Percentiles rank a stretch among this genome's conserved stretches.
phyloP scores from a whole-genome alignment of 805 yeast species.

The Saccharomycopsis javanensis region DNA sequence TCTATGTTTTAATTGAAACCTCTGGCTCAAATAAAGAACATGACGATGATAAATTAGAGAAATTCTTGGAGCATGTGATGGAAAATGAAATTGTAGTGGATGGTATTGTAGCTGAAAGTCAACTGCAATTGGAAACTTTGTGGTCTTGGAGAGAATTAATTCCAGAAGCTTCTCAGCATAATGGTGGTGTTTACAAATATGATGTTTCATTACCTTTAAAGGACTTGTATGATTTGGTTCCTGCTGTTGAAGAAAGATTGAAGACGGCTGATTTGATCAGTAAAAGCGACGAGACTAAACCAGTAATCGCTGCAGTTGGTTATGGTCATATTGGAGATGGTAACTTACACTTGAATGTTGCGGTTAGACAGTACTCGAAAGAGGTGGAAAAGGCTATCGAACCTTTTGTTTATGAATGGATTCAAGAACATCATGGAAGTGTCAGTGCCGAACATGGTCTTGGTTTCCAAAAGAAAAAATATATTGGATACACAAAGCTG shows the following conservation, averaged over 20 bases:
- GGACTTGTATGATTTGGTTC: constrained; percentile 73
- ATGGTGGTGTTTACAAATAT: constrained; percentile 94
- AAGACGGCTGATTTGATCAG: constrained; percentile 49
- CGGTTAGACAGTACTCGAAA: constrained; percentile 74
- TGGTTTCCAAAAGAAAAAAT: constrained; percentile 93
- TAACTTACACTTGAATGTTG: constrained; percentile 86
- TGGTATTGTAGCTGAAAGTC: constrained; percentile 95
- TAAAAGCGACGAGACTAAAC: constrained; percentile 47
- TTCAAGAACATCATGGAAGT: constrained; percentile 62
- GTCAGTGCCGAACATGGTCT: constrained; percentile 96
- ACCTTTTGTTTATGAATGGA: constrained; percentile 94
- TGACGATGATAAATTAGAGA: constrained; percentile 82
- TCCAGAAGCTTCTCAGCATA: constrained; percentile 76
- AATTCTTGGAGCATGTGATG: constrained; percentile 75
- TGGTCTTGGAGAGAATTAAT: constrained; percentile 97
- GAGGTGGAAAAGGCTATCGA: constrained; percentile 74
- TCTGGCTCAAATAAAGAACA: constrained; percentile 93
- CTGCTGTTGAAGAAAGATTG: constrained; percentile 59
- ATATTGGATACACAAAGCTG: constrained; percentile 75
- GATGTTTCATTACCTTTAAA: constrained; percentile 87
- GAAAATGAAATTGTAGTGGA: constrained; percentile 78
- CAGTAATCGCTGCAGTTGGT: constrained; percentile 85
- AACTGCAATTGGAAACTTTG: constrained; percentile 67
- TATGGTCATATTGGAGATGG: constrained; percentile 99
- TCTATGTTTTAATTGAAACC: constrained; percentile 86